phyloP scores from a whole-genome alignment of 2,329 filamentous ascomycete genomes.

The Calonectria fujianensis region DNA sequence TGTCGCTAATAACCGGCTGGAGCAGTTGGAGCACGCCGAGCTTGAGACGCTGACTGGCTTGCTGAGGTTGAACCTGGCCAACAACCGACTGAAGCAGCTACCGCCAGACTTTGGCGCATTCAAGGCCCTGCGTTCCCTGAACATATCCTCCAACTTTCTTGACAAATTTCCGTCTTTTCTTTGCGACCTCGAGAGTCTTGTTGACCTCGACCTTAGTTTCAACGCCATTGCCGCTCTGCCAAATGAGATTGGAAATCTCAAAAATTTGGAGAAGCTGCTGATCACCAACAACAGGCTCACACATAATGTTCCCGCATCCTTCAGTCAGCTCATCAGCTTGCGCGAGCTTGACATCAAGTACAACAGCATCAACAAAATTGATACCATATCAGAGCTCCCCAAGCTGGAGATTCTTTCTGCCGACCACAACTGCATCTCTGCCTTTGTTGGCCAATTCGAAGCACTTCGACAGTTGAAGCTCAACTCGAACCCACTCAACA shows the following conservation, averaged over 20 bases:
- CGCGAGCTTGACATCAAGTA: slow-evolving; percentile 96
- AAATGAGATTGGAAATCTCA: slow-evolving; percentile 84
- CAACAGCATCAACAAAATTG: slow-evolving; percentile 91
- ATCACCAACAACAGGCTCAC: slow-evolving; percentile 95
- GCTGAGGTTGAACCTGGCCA: slow-evolving; percentile 93
- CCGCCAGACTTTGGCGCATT: slow-evolving; percentile 90
- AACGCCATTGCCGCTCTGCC: slow-evolving; percentile 89
- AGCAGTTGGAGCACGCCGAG: slow-evolving; percentile 90
- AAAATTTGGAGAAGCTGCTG: slow-evolving; percentile 89
- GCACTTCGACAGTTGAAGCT: slow-evolving; percentile 89
- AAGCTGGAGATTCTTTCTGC: slow-evolving; percentile 91
- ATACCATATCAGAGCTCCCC: slow-evolving; percentile 88
- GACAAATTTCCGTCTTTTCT: slow-evolving; percentile 90
- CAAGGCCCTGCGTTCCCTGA: slow-evolving; percentile 85
- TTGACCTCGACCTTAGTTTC: slow-evolving; percentile 97
- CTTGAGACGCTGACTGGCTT: slow-evolving; percentile 84
- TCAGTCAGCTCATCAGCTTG: slow-evolving; percentile 84
- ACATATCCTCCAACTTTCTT: slow-evolving; percentile 95
- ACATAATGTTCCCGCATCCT: slow-evolving; percentile 82
- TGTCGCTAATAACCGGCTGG: slow-evolving; percentile 94
- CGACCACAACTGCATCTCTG: slow-evolving; percentile 94
- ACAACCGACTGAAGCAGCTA: slow-evolving; percentile 88
- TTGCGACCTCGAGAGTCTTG: slow-evolving; percentile 86
- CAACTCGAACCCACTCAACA: slow-evolving; percentile 96
- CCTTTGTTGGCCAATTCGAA: slow-evolving; percentile 91